These are phyloP conservation scores for Dionaea muscipula DNA, from an alignment of 179 eudicot species.

Conservation along the genomic window DNA sequence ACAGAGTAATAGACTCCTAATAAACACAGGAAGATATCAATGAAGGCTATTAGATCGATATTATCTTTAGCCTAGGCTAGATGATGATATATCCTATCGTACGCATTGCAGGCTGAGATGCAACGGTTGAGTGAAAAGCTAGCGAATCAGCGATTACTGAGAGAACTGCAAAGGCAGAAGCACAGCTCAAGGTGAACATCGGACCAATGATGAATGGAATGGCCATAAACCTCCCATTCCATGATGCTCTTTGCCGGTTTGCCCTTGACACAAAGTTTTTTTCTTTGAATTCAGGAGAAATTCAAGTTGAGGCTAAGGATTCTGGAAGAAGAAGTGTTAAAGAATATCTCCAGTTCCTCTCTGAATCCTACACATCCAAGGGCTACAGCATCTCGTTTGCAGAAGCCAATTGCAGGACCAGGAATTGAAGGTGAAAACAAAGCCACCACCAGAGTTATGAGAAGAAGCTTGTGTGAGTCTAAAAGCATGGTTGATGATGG, in stretches of 20 bases:
- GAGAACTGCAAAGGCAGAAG: constrained; percentile 83
- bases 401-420: constrained; percentile 14
- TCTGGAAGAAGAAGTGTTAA: constrained; percentile 71
- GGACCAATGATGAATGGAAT: background rate
- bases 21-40: too few relatives aligned
- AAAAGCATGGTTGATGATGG: constrained; percentile 34
- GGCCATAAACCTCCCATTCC: background rate
- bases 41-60: too few relatives aligned
- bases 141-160: constrained; percentile 54
- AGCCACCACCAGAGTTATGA: constrained; percentile 10
- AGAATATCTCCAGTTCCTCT: constrained; percentile 24
- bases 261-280: background rate
- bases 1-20: too few relatives aligned
- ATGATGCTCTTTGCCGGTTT: background rate
- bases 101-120: constrained; percentile 57
- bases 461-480: constrained; percentile 43
- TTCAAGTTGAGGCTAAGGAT: constrained; percentile 70
- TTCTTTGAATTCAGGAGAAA: constrained; percentile 47
- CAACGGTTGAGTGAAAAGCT: constrained; percentile 70
- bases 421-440: background rate
- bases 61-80: too few relatives aligned
- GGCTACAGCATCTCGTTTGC: constrained; percentile 25
- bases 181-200: constrained; percentile 61
- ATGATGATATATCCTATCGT: background rate
- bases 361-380: constrained; percentile 26